Conservation (phyloP, 2,329 filamentous ascomycete species). For the Colletotrichum falcatum region DNA sequence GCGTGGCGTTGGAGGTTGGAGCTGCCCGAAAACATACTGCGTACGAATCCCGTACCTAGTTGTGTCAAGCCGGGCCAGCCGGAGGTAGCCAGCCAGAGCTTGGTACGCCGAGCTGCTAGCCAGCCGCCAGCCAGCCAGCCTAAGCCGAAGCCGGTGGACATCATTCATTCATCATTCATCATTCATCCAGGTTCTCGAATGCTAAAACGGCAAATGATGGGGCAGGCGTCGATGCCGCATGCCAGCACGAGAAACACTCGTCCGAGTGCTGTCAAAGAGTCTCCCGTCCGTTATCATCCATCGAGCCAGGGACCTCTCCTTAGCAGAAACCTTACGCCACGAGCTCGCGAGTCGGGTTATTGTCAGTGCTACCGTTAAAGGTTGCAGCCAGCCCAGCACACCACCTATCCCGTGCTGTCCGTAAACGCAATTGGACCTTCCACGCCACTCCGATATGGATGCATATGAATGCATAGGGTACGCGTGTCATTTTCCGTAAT, state of each 20-base stretch:
- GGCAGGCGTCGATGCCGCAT: neutral
- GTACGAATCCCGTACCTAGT: too few relatives aligned
- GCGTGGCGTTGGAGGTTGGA: constrained; percentile 20
- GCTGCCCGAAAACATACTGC: constrained; percentile 22
- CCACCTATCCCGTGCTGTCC: constrained; percentile 12
- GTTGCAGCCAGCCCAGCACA: constrained; percentile 27
- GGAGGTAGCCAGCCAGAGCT: neutral
- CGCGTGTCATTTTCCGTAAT: constrained; percentile 27
- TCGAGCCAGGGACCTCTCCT: constrained; percentile 21
- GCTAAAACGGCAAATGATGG: neutral
- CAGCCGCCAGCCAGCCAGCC: neutral
- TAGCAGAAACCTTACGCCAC: constrained; percentile 18
- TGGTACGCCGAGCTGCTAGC: constrained; percentile 7
- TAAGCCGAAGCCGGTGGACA: constrained; percentile 15
- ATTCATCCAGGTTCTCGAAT: constrained; percentile 21
- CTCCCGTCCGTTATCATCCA: constrained; percentile 4
- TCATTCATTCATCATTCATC: neutral
- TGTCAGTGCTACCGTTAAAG: constrained; percentile 34
- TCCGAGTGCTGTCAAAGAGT: constrained; percentile 8
- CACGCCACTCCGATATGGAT: constrained; percentile 19
- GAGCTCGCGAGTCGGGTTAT: constrained; percentile 32
- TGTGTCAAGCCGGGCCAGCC: constrained; percentile 10
- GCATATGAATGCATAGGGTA: constrained; percentile 23
- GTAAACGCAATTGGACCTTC: constrained; percentile 21
- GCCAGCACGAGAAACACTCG: neutral